phyloP scores from a whole-genome alignment of 2,329 filamentous ascomycete species.

The Xylariaceae sp. region DNA sequence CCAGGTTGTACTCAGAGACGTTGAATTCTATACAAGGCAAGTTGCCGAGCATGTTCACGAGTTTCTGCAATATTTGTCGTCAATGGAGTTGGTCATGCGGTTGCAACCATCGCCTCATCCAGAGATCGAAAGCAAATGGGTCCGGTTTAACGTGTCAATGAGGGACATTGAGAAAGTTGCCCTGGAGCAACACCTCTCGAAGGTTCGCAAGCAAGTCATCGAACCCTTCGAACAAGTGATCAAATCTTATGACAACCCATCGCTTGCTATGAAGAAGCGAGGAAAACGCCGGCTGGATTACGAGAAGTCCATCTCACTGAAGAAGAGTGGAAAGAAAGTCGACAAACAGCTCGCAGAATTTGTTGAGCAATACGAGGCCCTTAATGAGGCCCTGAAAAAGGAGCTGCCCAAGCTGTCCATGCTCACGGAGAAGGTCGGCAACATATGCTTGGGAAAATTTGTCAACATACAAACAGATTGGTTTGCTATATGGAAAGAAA shows the following conservation, averaged over 20 bases:
- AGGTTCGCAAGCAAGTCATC: conserved; percentile 78
- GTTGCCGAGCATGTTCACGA: conserved; percentile 75
- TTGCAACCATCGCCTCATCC: conserved; percentile 68
- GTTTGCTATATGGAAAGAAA: conserved; percentile 79
- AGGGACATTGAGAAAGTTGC: conserved; percentile 80
- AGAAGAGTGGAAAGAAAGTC: conserved; percentile 76
- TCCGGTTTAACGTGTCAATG: conserved; percentile 82
- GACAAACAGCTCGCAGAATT: conserved; percentile 82
- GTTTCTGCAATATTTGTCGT: conserved; percentile 74
- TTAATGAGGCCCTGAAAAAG: conserved; percentile 91
- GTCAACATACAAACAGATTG: conserved; percentile 79
- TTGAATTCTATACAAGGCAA: conserved; percentile 88
- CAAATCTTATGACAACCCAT: conserved; percentile 76
- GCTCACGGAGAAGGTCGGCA: conserved; percentile 78
- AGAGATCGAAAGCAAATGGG: conserved; percentile 92
- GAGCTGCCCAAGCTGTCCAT: conserved; percentile 81
- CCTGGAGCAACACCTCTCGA: conserved; percentile 68
- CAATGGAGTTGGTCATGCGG: conserved; percentile 78
- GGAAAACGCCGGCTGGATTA: conserved; percentile 90
- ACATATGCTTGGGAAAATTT: conserved; percentile 77
- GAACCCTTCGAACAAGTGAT: conserved; percentile 77
- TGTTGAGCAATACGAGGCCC: conserved; percentile 82
- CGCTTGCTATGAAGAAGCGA: conserved; percentile 88
- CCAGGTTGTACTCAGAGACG: conserved; percentile 87
- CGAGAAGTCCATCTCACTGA: conserved; percentile 72